Evolutionary conservation across 495 filamentous ascomycete genomes (phyloP).

Genomic region (Neurospora sp.): DNA sequence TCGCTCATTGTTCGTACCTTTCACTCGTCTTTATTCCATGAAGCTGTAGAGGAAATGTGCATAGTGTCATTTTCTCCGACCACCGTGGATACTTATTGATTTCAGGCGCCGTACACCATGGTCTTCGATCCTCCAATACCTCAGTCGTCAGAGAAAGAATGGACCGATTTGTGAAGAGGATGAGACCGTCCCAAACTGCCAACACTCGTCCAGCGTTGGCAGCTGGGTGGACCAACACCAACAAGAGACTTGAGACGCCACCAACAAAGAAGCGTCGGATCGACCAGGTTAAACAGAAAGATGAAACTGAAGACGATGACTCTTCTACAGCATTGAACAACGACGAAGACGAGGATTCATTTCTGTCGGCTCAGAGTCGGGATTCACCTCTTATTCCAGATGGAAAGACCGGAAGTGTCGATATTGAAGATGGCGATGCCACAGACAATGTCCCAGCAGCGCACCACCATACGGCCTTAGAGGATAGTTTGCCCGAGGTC

Average conservation of each 20-base stretch:
- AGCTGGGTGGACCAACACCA: constrained; percentile 3
- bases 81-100: neutral
- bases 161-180: constrained; percentile 22
- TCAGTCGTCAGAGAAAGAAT: constrained; percentile 3
- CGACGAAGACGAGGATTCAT: neutral
- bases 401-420: neutral
- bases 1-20: neutral
- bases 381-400: neutral
- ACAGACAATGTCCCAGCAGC: constrained; percentile 17
- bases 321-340: neutral
- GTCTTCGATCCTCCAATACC: neutral
- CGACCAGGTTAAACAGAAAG: constrained; percentile 19
- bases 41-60: neutral
- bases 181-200: neutral
- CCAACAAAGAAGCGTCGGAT: constrained; percentile 26
- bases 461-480: constrained; percentile 53
- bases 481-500: constrained; percentile 62
- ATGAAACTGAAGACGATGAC: constrained; percentile 10
- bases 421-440: constrained; percentile 16
- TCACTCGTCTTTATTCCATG: neutral
- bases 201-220: neutral
- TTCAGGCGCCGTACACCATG: neutral
- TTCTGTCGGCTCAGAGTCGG: neutral
- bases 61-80: neutral
- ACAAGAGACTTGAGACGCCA: constrained; percentile 9